phyloP scores from a whole-genome alignment of 352 stramenopile genomes.

The Halophytophthora polymorphica region DNA sequence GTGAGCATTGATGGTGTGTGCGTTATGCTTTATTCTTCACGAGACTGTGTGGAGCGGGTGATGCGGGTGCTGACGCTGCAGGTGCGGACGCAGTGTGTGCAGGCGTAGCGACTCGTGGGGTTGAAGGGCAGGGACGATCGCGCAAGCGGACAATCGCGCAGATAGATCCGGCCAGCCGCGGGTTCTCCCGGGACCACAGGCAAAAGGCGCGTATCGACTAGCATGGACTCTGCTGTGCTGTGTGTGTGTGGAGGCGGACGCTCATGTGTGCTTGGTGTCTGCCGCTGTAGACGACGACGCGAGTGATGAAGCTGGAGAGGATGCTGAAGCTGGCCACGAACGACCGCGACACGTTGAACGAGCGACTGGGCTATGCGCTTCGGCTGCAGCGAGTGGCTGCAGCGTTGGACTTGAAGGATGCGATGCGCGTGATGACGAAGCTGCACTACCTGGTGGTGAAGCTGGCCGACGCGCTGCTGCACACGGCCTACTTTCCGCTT shows the following conservation, averaged over 20 bases:
- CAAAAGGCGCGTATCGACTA: no score
- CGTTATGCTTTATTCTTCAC: no score
- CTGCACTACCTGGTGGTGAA: constrained; percentile 28
- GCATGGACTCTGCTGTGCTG: no score
- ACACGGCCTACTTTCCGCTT: constrained; percentile 60
- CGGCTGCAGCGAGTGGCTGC: constrained; percentile 30
- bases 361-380: constrained; percentile 35
- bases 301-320: neutral
- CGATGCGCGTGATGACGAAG: constrained; percentile 24
- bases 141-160: no score
- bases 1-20: neutral
- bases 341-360: constrained; percentile 16
- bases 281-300: neutral
- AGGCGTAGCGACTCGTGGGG: no score
- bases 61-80: no score
- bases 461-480: constrained; percentile 39
- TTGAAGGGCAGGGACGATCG: no score
- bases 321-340: constrained; percentile 24
- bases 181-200: no score
- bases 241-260: neutral
- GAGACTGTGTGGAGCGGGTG: no score
- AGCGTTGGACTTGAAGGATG: constrained; percentile 16
- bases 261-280: neutral
- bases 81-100: no score
- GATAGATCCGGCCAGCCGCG: no score